Evolutionary conservation across 257 asterid species (phyloP), one percentile per base, ranked within the genome.

Genomic region (Solanum rostratum): DNA sequence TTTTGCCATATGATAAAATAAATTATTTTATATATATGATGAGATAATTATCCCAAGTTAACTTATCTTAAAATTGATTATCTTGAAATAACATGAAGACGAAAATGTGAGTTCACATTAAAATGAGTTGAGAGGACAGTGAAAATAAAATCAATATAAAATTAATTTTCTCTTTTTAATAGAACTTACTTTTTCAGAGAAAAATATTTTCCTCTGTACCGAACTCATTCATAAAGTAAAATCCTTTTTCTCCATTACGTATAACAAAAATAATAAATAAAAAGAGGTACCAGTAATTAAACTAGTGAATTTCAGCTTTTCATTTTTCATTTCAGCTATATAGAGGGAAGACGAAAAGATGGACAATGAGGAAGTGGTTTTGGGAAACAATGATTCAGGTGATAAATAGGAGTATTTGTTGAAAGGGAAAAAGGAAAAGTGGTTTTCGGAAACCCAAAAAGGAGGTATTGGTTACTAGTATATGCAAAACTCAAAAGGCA

Each of bases 401-500:
- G 87, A 84, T 60, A 73, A 82, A 62, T 62, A 33, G 3, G 39
- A 33, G 39, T 33, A 33, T 16, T 16, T 65, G 73, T 62, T 63
- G 41, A 27, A 9, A 12, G 33, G 39, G 68, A n/a, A 59, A 60
- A 27, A 12, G 10, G 43, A 53, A 63, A 85, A 43, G 68, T 45
- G 82, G 76, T 80, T 80, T 86, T 84, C 24, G 18, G 84, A 62
- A 83, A 63, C 27, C 84, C 41, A 50, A 73, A 85, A 76, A 83
- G 66, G 85, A 86, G 93, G 93, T 89, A 53, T 90, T 88, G 88
- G 87, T 86, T 84, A 15, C 57, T 83, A 87, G 30, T 50, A 2
- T 2, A 5, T 22, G 88, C 90, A 91, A 86, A 91, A 91, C 93
- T 87, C 87, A 89, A 88, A 79, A 79, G 29, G 29, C 3, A 14